phyloP scores from a whole-genome alignment of 768 basidiomycete species.

The Clitopilus hobsonii region DNA sequence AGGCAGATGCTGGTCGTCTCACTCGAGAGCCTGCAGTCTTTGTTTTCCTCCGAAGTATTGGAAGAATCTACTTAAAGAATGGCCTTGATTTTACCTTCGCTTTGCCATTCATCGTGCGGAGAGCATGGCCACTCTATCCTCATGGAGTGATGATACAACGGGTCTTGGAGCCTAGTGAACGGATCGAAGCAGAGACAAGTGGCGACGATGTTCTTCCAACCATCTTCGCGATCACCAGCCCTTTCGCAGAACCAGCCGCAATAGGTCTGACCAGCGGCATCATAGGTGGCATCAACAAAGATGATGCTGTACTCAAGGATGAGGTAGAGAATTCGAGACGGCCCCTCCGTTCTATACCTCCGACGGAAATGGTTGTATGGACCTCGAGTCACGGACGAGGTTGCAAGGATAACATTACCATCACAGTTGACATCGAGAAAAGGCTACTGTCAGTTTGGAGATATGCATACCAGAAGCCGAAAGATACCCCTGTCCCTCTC shows the following conservation, averaged over 20 bases:
- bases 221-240: slow-evolving; percentile 73
- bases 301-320: slow-evolving; percentile 39
- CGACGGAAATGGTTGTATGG: slow-evolving; percentile 65
- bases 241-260: slow-evolving; percentile 69
- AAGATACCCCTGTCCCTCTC: slow-evolving; percentile 42
- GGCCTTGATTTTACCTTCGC: slow-evolving; percentile 75
- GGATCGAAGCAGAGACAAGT: slow-evolving; percentile 58
- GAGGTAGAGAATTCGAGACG: slow-evolving; percentile 48
- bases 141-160: slow-evolving; percentile 80
- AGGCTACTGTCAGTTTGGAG: slow-evolving; percentile 64
- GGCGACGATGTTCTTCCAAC: slow-evolving; percentile 73
- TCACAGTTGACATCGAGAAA: slow-evolving; percentile 55
- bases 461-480: slow-evolving; percentile 62
- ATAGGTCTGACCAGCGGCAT: slow-evolving; percentile 67
- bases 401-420: slow-evolving; percentile 41
- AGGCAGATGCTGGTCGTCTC: slow-evolving; percentile 27
- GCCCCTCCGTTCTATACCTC: slow-evolving; percentile 51
- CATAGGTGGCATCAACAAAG: slow-evolving; percentile 34
- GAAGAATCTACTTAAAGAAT: slow-evolving; percentile 64
- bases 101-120: slow-evolving; percentile 74
- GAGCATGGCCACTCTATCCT: slow-evolving; percentile 74
- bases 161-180: slow-evolving; percentile 60
- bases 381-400: slow-evolving; percentile 40
- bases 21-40: slow-evolving; percentile 58
- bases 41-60: slow-evolving; percentile 72